Conservation (phyloP, 805 yeast genomes). For the Lachancea cidri region DNA sequence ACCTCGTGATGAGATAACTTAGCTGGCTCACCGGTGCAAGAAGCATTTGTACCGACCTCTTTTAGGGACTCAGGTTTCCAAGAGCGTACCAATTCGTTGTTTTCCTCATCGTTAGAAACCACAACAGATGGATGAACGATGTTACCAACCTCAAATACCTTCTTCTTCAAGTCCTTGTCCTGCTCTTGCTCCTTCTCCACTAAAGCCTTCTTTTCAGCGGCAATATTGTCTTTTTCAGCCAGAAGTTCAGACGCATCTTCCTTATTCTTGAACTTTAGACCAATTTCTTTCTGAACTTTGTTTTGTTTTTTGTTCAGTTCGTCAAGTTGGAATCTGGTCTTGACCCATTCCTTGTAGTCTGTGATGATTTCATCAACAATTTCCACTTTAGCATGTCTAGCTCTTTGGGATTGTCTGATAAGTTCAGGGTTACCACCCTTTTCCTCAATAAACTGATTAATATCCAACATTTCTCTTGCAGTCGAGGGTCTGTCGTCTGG, state of each 20-base stretch:
- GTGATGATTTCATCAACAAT: constrained; percentile 90
- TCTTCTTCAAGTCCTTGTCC: constrained; percentile 65
- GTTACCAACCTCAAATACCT: constrained; percentile 90
- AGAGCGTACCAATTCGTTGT: constrained; percentile 79
- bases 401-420: constrained; percentile 83
- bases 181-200: constrained; percentile 70
- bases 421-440: constrained; percentile 95
- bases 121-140: constrained; percentile 90
- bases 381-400: constrained; percentile 93
- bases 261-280: constrained; percentile 86
- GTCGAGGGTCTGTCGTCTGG: neutral
- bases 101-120: constrained; percentile 80
- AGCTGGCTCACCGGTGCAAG: constrained; percentile 74
- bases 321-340: constrained; percentile 83
- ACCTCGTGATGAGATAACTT: constrained; percentile 92
- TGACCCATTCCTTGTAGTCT: constrained; percentile 91
- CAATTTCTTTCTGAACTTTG: constrained; percentile 89
- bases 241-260: constrained; percentile 87
- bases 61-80: constrained; percentile 78
- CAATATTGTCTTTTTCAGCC: constrained; percentile 72
- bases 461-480: constrained; percentile 68
- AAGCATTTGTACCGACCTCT: constrained; percentile 58
- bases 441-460: constrained; percentile 85
- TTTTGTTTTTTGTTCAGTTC: constrained; percentile 84
- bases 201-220: constrained; percentile 62